phyloP scores from a whole-genome alignment of 208 protist genomes.

The Leishmania aethiopica region DNA sequence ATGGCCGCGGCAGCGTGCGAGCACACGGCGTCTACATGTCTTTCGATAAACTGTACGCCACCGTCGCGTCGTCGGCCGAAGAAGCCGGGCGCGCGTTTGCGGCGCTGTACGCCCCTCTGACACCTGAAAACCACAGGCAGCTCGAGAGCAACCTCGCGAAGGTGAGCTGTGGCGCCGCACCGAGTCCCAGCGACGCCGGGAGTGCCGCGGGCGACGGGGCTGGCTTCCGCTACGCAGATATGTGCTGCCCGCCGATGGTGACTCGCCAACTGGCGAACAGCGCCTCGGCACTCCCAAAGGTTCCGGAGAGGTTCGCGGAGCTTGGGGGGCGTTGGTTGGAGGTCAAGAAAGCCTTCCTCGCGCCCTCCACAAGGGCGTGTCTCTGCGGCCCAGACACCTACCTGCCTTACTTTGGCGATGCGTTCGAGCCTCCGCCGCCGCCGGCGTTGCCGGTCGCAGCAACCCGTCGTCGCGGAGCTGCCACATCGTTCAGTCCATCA shows the following conservation, averaged over 20 bases:
- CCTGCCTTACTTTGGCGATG: constrained; percentile 19
- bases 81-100: constrained; percentile 35
- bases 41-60: constrained; percentile 22
- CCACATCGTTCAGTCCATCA: constrained; percentile 43
- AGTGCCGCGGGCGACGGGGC: not conserved
- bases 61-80: constrained; percentile 30
- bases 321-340: constrained; percentile 18
- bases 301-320: not conserved
- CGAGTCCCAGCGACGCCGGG: not conserved
- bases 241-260: not conserved
- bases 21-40: constrained; percentile 48
- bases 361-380: not conserved
- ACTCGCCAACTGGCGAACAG: not conserved
- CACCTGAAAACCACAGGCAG: not conserved
- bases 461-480: not conserved
- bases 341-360: constrained; percentile 4
- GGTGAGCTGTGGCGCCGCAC: not conserved
- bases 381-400: constrained; percentile 5
- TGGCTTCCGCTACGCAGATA: not conserved
- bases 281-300: not conserved
- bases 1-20: not conserved
- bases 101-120: not conserved
- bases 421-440: constrained; percentile 40
- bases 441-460: not conserved
- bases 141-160: not conserved